These are phyloP conservation scores for Plasmodium reichenowi DNA, from an alignment of 169 alveolate genomes.

Conservation along the genomic window DNA sequence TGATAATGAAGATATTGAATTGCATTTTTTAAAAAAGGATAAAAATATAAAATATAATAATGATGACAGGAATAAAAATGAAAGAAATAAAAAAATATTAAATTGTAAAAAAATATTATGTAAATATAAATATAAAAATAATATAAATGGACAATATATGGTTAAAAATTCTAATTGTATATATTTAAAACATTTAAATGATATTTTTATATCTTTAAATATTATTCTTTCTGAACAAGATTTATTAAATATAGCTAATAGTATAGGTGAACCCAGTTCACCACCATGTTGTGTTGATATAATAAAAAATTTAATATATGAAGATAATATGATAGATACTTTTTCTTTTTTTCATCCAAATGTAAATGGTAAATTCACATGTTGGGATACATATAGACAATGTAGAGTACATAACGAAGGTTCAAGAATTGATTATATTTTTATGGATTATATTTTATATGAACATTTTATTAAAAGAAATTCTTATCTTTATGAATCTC, in stretches of 20 bases:
- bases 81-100: neutral
- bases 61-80: neutral
- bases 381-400: slow-evolving; percentile 68
- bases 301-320: slow-evolving; percentile 35
- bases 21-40: neutral
- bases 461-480: slow-evolving; percentile 29
- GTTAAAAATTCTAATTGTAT: slow-evolving; percentile 30
- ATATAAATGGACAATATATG: slow-evolving; percentile 13
- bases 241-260: slow-evolving; percentile 23
- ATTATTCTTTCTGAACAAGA: slow-evolving; percentile 35
- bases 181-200: slow-evolving; percentile 45
- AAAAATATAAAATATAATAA: slow-evolving; percentile 9
- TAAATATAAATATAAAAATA: slow-evolving; percentile 25
- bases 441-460: slow-evolving; percentile 37
- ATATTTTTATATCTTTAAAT: slow-evolving; percentile 24
- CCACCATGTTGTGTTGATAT: slow-evolving; percentile 40
- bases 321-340: slow-evolving; percentile 58
- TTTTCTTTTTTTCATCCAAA: slow-evolving; percentile 49
- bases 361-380: slow-evolving; percentile 61
- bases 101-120: slow-evolving; percentile 28
- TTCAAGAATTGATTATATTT: slow-evolving; percentile 62
- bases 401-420: slow-evolving; percentile 53
- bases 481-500: slow-evolving; percentile 38
- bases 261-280: slow-evolving; percentile 29
- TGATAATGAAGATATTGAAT: neutral